Evolutionary conservation across 2,329 filamentous ascomycete genomes (phyloP).

Genomic region (Exophiala mesophila): DNA sequence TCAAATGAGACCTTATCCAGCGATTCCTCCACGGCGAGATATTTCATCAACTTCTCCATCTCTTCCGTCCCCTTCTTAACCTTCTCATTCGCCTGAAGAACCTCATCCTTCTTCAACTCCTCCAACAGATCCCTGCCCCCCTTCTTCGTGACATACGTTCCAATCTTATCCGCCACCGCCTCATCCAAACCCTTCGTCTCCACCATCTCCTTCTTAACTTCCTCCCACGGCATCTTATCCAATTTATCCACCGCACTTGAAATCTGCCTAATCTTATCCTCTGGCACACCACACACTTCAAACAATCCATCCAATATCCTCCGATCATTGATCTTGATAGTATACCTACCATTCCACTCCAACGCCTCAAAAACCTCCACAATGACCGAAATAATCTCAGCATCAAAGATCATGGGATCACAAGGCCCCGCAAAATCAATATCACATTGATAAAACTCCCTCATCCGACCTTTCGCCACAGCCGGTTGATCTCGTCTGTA

Average conservation of each 20-base stretch:
- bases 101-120: slow-evolving; percentile 62
- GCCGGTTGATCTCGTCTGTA: slow-evolving; percentile 77
- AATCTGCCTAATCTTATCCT: slow-evolving; percentile 81
- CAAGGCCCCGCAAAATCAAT: slow-evolving; percentile 80
- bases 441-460: slow-evolving; percentile 97
- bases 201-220: slow-evolving; percentile 88
- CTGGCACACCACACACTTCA: slow-evolving; percentile 80
- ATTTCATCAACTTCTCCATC: slow-evolving; percentile 73
- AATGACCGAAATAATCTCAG: slow-evolving; percentile 79
- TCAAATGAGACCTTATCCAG: slow-evolving; percentile 78
- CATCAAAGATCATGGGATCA: slow-evolving; percentile 87
- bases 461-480: slow-evolving; percentile 86
- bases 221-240: slow-evolving; percentile 85
- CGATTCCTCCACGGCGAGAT: slow-evolving; percentile 71
- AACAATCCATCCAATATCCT: slow-evolving; percentile 93
- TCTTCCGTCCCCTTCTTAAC: slow-evolving; percentile 78
- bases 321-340: slow-evolving; percentile 92
- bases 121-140: slow-evolving; percentile 70
- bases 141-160: slow-evolving; percentile 74
- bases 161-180: slow-evolving; percentile 79
- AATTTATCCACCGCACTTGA: slow-evolving; percentile 93
- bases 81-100: slow-evolving; percentile 64
- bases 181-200: slow-evolving; percentile 78
- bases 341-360: slow-evolving; percentile 68
- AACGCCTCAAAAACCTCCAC: slow-evolving; percentile 80